phyloP scores from a whole-genome alignment of 306 rosid species.

The Rubus idaeus region DNA sequence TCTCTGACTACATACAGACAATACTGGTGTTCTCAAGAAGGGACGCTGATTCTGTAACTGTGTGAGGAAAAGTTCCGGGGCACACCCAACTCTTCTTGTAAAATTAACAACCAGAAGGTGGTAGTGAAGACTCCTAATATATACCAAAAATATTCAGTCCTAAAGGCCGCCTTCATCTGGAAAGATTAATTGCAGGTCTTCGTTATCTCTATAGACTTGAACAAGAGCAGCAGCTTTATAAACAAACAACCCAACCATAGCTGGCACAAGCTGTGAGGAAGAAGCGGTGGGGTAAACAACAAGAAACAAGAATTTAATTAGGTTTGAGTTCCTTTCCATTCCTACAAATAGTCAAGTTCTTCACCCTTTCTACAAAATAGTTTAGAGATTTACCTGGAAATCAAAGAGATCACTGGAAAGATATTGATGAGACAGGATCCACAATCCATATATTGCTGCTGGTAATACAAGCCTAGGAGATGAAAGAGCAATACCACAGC shows the following conservation, averaged over 20 bases:
- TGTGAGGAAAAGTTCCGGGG: neutral
- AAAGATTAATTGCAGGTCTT: conserved; percentile 59
- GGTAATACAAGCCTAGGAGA: conserved; percentile 96
- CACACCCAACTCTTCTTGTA: conserved; percentile 15
- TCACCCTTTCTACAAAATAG: neutral
- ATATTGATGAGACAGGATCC: conserved; percentile 68
- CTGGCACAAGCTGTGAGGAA: conserved; percentile 74
- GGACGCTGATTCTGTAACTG: neutral
- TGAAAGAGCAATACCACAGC: conserved; percentile 74
- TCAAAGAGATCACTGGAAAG: conserved; percentile 60
- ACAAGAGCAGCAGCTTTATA: conserved; percentile 86
- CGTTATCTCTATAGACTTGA: conserved; percentile 92
- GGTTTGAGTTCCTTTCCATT: neutral
- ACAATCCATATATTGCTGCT: conserved; percentile 72
- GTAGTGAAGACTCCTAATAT: conserved; percentile 11
- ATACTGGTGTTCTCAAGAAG: neutral
- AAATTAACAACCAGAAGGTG: neutral
- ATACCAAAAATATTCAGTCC: neutral
- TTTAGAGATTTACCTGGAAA: conserved; percentile 67
- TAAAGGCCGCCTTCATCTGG: conserved; percentile 47
- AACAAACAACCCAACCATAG: conserved; percentile 92
- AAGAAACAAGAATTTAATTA: neutral
- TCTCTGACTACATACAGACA: conserved; percentile 1
- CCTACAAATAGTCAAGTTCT: neutral
- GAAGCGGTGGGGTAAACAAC: neutral